A percentile compares a stretch with the other conserved stretches of the same genome.
phyloP scores from a whole-genome alignment of 2,329 filamentous ascomycete genomes.

The Botrytis elliptica region DNA sequence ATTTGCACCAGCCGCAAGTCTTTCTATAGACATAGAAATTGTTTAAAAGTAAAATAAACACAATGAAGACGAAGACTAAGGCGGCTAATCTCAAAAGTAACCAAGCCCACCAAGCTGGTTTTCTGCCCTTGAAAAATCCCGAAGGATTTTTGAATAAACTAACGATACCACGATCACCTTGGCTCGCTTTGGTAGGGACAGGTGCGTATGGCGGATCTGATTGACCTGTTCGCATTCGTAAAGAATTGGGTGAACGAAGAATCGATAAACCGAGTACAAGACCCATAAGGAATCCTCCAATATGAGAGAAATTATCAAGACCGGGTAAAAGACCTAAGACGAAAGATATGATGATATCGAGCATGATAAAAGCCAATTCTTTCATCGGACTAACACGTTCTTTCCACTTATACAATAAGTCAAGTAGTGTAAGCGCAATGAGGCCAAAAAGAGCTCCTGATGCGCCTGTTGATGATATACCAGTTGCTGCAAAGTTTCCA shows the following conservation, averaged over 20 bases:
- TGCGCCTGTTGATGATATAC: constrained; percentile 80
- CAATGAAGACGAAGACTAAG: constrained; percentile 75
- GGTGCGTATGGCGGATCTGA: constrained; percentile 69
- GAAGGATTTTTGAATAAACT: constrained; percentile 60
- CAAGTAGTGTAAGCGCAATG: constrained; percentile 81
- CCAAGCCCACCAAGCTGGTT: constrained; percentile 96
- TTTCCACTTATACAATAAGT: constrained; percentile 89
- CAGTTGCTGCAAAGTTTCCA: constrained; percentile 84
- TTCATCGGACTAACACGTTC: constrained; percentile 73
- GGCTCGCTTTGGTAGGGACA: constrained; percentile 49
- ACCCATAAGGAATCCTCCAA: constrained; percentile 93
- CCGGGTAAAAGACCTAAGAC: constrained; percentile 88
- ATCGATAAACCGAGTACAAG: constrained; percentile 82
- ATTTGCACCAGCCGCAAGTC: constrained; percentile 90
- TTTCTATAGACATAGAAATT: constrained; percentile 84
- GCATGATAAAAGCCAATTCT: constrained; percentile 81
- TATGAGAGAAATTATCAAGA: constrained; percentile 95
- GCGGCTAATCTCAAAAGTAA: constrained; percentile 82
- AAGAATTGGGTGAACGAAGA: constrained; percentile 79
- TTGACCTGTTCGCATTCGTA: constrained; percentile 71
- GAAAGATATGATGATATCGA: constrained; percentile 87
- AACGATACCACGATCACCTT: constrained; percentile 33
- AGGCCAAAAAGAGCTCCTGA: constrained; percentile 91
- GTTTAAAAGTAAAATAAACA: constrained; percentile 81
- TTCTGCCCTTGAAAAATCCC: constrained; percentile 88